These are phyloP conservation scores for Arachis monticola DNA, from an alignment of 331 rosid genomes.

Conservation along the genomic window DNA sequence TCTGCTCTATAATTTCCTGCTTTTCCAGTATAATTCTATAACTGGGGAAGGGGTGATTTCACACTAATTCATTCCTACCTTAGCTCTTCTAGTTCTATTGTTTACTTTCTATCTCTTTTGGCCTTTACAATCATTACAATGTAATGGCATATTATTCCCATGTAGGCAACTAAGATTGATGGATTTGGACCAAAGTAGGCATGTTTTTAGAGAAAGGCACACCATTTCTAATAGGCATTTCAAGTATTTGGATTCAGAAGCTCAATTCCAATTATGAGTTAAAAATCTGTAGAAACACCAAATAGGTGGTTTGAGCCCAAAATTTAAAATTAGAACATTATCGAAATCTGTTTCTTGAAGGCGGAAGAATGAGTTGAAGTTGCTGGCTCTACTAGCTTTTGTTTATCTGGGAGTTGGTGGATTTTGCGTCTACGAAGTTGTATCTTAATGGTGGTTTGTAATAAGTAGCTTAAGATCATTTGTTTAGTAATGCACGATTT, in stretches of 20 bases:
- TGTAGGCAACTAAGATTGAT: too few species aligned
- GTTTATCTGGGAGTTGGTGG: slow-evolving; percentile 23
- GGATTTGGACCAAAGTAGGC: too few species aligned
- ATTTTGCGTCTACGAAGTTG: slow-evolving; percentile 29
- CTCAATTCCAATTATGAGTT: neutral
- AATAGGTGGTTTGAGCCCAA: neutral
- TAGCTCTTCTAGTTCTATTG: too few species aligned
- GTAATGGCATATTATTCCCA: too few species aligned
- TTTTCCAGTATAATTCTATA: too few species aligned
- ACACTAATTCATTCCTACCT: too few species aligned
- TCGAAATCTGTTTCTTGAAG: neutral
- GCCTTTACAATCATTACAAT: too few species aligned
- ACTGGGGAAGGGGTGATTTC: too few species aligned
- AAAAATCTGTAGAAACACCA: neutral
- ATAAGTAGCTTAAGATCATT: too few species aligned
- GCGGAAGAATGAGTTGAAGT: slow-evolving; percentile 20
- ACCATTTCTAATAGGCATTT: neutral
- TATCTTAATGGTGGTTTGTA: slow-evolving; percentile 29
- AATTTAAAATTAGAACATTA: slow-evolving; percentile 5
- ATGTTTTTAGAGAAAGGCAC: too few species aligned
- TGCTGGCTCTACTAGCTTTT: slow-evolving; percentile 19
- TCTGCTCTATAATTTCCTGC: too few species aligned
- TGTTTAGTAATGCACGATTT: slow-evolving; percentile 75
- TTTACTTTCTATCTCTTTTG: too few species aligned
- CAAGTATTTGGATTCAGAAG: slow-evolving; percentile 25